phyloP scores from a whole-genome alignment of 192 early-diverging fungal species.

The Podila horticola region DNA sequence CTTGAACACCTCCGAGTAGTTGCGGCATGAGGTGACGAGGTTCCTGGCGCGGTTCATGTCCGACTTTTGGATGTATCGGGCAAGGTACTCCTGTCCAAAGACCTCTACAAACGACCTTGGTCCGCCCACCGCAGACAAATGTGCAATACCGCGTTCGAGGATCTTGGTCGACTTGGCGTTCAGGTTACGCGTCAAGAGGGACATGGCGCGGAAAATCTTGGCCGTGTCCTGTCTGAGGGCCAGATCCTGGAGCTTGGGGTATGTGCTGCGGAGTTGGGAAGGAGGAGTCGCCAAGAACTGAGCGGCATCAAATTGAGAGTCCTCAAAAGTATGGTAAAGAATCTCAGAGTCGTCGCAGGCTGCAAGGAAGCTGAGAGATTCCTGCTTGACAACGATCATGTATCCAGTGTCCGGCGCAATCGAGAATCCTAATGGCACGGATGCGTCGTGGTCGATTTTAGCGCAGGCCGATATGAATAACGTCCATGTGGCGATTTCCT shows the following conservation, averaged over 20 bases:
- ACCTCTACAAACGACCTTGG: slow-evolving; percentile 33
- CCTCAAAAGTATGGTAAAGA: slow-evolving; percentile 41
- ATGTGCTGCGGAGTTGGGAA: slow-evolving; percentile 39
- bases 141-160: slow-evolving; percentile 20
- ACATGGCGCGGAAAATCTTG: slow-evolving; percentile 37
- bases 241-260: slow-evolving; percentile 30
- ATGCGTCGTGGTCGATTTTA: slow-evolving; percentile 45
- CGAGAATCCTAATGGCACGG: slow-evolving; percentile 21
- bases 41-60: slow-evolving; percentile 48
- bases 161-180: slow-evolving; percentile 17
- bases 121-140: slow-evolving; percentile 15
- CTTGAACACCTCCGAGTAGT: slow-evolving; percentile 16
- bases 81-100: slow-evolving; percentile 23
- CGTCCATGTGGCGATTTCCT: slow-evolving; percentile 35
- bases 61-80: slow-evolving; percentile 23
- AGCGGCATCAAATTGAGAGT: slow-evolving; percentile 37
- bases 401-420: slow-evolving; percentile 41
- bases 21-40: slow-evolving; percentile 18
- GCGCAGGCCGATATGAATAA: slow-evolving; percentile 40
- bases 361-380: slow-evolving; percentile 35
- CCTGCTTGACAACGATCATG: slow-evolving; percentile 40
- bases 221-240: slow-evolving; percentile 23
- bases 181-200: slow-evolving; percentile 18
- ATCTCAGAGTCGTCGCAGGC: slow-evolving; percentile 52
- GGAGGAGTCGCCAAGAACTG: slow-evolving; percentile 37